phyloP scores from a whole-genome alignment of 2,329 filamentous ascomycete species.

The Xylaria sp. region DNA sequence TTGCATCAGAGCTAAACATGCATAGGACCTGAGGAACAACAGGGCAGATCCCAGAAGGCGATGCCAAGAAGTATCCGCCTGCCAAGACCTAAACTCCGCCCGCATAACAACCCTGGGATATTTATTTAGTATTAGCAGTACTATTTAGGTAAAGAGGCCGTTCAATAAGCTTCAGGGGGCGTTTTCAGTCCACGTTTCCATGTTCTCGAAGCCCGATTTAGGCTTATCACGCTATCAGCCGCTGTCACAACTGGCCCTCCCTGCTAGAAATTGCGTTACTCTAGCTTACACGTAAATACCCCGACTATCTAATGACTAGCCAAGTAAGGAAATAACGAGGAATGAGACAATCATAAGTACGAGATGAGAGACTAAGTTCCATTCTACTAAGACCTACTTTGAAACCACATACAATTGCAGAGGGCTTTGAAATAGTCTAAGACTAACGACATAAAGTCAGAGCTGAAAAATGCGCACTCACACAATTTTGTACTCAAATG shows the following conservation, averaged over 20 bases:
- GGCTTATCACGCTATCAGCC: background rate
- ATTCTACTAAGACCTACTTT: too few relatives aligned
- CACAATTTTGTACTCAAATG: too few relatives aligned
- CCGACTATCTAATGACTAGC: background rate
- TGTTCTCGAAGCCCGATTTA: background rate
- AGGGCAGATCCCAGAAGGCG: background rate
- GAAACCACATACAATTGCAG: too few relatives aligned
- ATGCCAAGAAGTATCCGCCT: background rate
- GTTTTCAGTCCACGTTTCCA: background rate
- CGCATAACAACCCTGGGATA: background rate
- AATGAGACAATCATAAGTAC: background rate
- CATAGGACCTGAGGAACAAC: background rate
- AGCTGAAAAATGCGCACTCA: too few relatives aligned
- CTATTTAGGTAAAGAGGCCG: background rate
- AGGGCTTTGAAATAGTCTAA: too few relatives aligned
- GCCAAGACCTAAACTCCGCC: background rate
- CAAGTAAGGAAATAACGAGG: background rate
- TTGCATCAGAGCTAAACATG: slow-evolving; percentile 22
- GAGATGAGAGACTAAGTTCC: too few relatives aligned
- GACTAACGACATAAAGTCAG: too few relatives aligned
- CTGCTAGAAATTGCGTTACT: too few relatives aligned
- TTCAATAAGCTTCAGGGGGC: background rate
- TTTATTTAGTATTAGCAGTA: background rate
- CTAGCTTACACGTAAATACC: background rate
- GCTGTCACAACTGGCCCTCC: too few relatives aligned